phyloP scores from a whole-genome alignment of 345 rosid genomes.

The Linum usitatissimum region DNA sequence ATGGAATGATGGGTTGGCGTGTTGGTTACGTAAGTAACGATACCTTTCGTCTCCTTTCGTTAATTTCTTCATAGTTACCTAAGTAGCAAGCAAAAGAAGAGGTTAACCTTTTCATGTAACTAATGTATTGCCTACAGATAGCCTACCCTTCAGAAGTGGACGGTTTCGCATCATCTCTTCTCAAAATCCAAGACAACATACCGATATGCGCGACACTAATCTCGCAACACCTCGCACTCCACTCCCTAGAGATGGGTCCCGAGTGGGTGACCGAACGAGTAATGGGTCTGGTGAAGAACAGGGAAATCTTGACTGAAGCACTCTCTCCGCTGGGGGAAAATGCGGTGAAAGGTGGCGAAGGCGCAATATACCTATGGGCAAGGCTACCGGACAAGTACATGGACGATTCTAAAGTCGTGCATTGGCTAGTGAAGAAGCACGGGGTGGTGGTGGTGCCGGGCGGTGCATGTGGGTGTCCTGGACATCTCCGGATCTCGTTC shows the following conservation, averaged over 20 bases:
- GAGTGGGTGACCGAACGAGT: slow-evolving; percentile 70
- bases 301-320: slow-evolving; percentile 61
- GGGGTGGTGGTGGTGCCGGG: slow-evolving; percentile 84
- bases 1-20: slow-evolving; percentile 99
- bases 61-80: neutral
- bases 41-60: neutral
- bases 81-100: too few relatives aligned
- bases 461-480: slow-evolving; percentile 54
- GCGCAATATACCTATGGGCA: slow-evolving; percentile 90
- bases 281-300: slow-evolving; percentile 64
- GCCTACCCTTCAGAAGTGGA: slow-evolving; percentile 78
- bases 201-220: slow-evolving; percentile 84
- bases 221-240: slow-evolving; percentile 71
- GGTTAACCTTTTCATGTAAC: neutral
- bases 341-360: slow-evolving; percentile 85
- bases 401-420: slow-evolving; percentile 53
- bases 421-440: slow-evolving; percentile 76
- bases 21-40: slow-evolving; percentile 81
- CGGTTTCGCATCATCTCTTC: slow-evolving; percentile 56
- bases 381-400: slow-evolving; percentile 47
- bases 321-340: slow-evolving; percentile 69
- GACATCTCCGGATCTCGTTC: slow-evolving; percentile 65
- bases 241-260: slow-evolving; percentile 62
- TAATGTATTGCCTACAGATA: slow-evolving; percentile 37
- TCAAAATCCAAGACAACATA: slow-evolving; percentile 89